Percentiles rank a stretch among this genome's conserved stretches.
Conservation (phyloP, 2,329 filamentous ascomycete species). For the Phaeosphaeriaceae sp. region DNA sequence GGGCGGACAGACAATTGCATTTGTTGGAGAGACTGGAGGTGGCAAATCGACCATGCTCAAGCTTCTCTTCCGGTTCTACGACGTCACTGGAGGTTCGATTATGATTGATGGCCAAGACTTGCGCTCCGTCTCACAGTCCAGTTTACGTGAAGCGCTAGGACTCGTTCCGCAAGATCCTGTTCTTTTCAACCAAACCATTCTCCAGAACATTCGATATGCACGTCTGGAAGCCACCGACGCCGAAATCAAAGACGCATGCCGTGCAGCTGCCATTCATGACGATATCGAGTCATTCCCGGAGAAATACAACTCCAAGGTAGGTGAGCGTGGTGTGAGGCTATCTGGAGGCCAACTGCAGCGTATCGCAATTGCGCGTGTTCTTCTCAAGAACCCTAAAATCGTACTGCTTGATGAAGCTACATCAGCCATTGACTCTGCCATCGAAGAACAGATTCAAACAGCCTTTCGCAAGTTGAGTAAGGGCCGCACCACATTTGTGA, state of each 20-base stretch:
- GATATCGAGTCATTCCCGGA: constrained; percentile 65
- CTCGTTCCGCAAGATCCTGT: constrained; percentile 70
- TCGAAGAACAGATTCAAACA: constrained; percentile 70
- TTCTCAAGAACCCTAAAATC: constrained; percentile 81
- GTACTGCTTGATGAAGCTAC: constrained; percentile 89
- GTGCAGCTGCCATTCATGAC: constrained; percentile 68
- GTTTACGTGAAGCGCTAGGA: constrained; percentile 64
- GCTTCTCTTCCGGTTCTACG: constrained; percentile 66
- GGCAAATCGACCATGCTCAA: constrained; percentile 69
- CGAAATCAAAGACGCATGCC: constrained; percentile 66
- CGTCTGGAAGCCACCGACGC: constrained; percentile 65
- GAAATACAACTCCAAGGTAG: constrained; percentile 48
- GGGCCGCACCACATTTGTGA: constrained; percentile 70
- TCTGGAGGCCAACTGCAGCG: constrained; percentile 72
- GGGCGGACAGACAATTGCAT: constrained; percentile 63
- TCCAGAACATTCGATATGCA: constrained; percentile 70
- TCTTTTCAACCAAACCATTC: constrained; percentile 69
- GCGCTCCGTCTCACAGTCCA: constrained; percentile 63
- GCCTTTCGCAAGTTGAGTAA: constrained; percentile 65
- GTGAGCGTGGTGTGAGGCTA: constrained; percentile 53
- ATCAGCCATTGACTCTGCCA: constrained; percentile 79
- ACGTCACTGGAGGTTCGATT: constrained; percentile 61
- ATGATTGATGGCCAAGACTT: constrained; percentile 66
- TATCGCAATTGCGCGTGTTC: constrained; percentile 72
- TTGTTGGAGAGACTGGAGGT: constrained; percentile 67